phyloP scores from a whole-genome alignment of 2,329 filamentous ascomycete genomes.

The Echinosphaeria canescens region DNA sequence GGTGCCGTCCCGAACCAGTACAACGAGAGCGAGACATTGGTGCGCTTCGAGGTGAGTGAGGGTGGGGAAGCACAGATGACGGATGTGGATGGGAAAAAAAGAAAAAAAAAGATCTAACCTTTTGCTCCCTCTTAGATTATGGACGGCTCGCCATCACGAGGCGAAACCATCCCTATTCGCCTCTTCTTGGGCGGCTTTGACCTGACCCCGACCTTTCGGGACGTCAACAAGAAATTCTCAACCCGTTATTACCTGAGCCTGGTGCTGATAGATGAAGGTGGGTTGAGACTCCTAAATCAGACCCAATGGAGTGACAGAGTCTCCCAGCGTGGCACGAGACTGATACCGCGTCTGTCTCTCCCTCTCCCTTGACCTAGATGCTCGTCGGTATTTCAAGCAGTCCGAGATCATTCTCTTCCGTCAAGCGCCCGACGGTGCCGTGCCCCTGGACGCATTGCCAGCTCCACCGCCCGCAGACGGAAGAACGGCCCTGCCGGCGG shows the following conservation, averaged over 20 bases:
- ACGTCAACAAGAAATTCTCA: conserved; percentile 99
- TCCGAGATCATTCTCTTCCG: conserved; percentile 95
- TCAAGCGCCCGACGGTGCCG: conserved; percentile 39
- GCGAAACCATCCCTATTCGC: conserved; percentile 86
- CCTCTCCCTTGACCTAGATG: too few species aligned
- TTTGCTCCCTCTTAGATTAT: conserved; percentile 77
- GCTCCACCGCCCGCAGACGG: conserved; percentile 22
- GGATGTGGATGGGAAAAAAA: too few species aligned
- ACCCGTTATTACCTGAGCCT: conserved; percentile 94
- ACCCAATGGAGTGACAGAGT: conserved; percentile 7
- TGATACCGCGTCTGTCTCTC: too few species aligned
- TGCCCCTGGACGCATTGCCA: conserved; percentile 16
- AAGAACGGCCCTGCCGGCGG: conserved; percentile 17
- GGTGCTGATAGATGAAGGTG: conserved; percentile 91
- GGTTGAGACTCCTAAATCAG: too few species aligned
- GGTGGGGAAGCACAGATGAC: too few species aligned
- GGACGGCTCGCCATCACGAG: conserved; percentile 95
- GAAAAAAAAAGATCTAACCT: too few species aligned
- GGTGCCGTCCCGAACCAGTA: conserved; percentile 96
- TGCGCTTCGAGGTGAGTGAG: conserved; percentile 66
- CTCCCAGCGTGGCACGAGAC: too few species aligned
- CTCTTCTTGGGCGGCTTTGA: conserved; percentile 96
- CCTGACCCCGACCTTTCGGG: conserved; percentile 90
- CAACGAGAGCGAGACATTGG: conserved; percentile 96
- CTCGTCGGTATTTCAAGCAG: conserved; percentile 95